Evolutionary conservation across 2,329 filamentous ascomycete species (phyloP).

Genomic region (Aspergillus versicolor): DNA sequence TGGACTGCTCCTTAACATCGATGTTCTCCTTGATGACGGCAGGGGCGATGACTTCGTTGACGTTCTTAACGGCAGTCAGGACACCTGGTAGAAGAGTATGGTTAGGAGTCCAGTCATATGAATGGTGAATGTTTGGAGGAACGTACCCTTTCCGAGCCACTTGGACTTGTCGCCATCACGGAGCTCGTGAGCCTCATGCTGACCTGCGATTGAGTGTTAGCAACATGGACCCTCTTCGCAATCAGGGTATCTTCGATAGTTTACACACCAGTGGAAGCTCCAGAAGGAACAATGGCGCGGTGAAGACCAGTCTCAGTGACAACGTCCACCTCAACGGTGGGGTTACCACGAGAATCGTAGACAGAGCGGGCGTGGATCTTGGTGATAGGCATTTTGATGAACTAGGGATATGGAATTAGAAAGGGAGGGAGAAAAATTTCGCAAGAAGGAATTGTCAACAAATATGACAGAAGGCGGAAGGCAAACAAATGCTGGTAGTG

Average conservation of each 20-base stretch:
- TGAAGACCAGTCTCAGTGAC: conserved; percentile 95
- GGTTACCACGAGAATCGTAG: conserved; percentile 98
- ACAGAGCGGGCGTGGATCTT: conserved; percentile 92
- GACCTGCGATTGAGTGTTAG: conserved; percentile 55
- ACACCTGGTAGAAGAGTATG: conserved; percentile 49
- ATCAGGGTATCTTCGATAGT: not conserved
- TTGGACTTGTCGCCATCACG: conserved; percentile 85
- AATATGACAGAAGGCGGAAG: conserved; percentile 18
- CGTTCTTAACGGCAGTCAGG: conserved; percentile 79
- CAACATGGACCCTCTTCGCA: not conserved
- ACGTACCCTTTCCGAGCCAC: conserved; percentile 77
- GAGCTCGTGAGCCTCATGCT: conserved; percentile 89
- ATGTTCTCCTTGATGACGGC: conserved; percentile 78
- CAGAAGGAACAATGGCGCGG: conserved; percentile 95
- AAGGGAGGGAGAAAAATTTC: conserved; percentile 18
- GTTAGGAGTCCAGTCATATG: conserved; percentile 4
- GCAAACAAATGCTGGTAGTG: conserved; percentile 23
- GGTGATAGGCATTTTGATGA: conserved; percentile 75
- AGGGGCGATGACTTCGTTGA: conserved; percentile 78
- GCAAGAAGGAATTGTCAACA: conserved; percentile 18
- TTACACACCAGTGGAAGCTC: conserved; percentile 83
- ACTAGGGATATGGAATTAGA: conserved; percentile 28
- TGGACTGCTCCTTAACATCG: conserved; percentile 82
- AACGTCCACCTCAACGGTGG: conserved; percentile 96
- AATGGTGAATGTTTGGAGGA: not conserved